Evolutionary conservation across 192 early-diverging fungal species (phyloP).

Genomic region (Podila horticola): DNA sequence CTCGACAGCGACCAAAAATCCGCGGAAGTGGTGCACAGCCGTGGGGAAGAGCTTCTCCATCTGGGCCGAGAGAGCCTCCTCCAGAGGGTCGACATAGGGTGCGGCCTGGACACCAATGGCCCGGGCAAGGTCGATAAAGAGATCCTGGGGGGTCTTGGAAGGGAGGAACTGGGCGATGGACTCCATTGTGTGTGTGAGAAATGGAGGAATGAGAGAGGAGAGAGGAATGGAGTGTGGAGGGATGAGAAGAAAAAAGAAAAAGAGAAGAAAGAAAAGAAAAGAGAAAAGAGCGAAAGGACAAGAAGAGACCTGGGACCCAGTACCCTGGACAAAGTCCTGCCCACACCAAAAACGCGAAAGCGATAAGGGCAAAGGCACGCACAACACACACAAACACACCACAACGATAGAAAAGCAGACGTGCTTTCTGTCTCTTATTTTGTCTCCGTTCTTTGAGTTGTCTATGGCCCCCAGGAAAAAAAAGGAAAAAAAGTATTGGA

Average conservation of each 20-base stretch:
- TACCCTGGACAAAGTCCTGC: too few species aligned
- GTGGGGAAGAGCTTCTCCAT: constrained; percentile 42
- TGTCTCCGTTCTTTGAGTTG: too few species aligned
- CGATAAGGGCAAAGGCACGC: too few species aligned
- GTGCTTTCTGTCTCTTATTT: too few species aligned
- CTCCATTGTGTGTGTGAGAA: constrained; percentile 26
- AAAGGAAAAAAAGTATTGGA: too few species aligned
- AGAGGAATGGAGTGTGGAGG: not conserved
- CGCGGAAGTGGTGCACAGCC: constrained; percentile 20
- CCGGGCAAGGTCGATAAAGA: constrained; percentile 43
- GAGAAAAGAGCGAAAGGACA: not conserved
- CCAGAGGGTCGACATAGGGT: constrained; percentile 47
- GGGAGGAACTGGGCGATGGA: constrained; percentile 24
- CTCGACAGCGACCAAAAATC: constrained; percentile 37
- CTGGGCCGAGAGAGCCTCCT: constrained; percentile 26
- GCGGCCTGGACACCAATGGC: constrained; percentile 39
- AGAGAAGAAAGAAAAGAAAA: constrained; percentile 4
- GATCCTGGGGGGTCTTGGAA: constrained; percentile 39
- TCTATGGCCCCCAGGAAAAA: too few species aligned
- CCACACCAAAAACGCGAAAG: too few species aligned
- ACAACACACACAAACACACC: too few species aligned
- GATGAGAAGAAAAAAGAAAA: not conserved
- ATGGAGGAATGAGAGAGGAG: constrained; percentile 9
- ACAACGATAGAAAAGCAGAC: too few species aligned
- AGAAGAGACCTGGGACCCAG: too few species aligned